phyloP scores from a whole-genome alignment of 352 stramenopile genomes.

The Pythium coloratum region DNA sequence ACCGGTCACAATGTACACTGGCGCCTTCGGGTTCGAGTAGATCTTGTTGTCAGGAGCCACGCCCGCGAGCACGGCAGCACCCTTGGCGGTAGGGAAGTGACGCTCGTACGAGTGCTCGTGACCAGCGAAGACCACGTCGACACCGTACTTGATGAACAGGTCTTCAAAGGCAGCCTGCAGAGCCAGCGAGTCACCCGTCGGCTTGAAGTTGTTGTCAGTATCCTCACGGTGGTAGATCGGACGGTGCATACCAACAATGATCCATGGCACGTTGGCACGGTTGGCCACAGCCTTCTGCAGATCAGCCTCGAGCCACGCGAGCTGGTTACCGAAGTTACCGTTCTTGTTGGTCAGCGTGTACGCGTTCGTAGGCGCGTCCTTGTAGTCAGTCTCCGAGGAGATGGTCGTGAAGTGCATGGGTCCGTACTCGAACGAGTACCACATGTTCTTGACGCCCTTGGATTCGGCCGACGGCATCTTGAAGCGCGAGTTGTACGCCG shows the following conservation, averaged over 20 bases:
- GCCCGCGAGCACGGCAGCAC: constrained; percentile 22
- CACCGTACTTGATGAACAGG: constrained; percentile 46
- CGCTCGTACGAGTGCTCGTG: constrained; percentile 41
- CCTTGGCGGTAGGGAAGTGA: constrained; percentile 18
- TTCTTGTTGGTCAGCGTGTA: constrained; percentile 34
- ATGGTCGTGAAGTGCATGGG: constrained; percentile 70
- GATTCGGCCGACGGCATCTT: constrained; percentile 47
- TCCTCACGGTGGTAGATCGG: constrained; percentile 8
- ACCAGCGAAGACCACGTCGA: constrained; percentile 40
- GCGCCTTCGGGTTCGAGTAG: constrained; percentile 27
- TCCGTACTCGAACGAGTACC: constrained; percentile 49
- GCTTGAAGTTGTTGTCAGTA: background rate
- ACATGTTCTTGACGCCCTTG: constrained; percentile 49
- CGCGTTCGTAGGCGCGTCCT: constrained; percentile 39
- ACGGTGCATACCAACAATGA: constrained; percentile 57
- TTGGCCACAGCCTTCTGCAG: constrained; percentile 47
- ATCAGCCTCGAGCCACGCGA: constrained; percentile 52
- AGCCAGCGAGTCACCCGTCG: constrained; percentile 17
- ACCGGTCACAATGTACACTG: constrained; percentile 25
- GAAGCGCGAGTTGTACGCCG: constrained; percentile 48
- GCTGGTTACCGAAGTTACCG: constrained; percentile 51
- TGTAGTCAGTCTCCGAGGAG: constrained; percentile 66
- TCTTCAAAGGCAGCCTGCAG: constrained; percentile 49
- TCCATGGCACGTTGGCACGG: constrained; percentile 44
- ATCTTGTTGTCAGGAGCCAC: constrained; percentile 20